Evolutionary conservation across 768 basidiomycete genomes (phyloP).

Genomic region (Phanerochaete sordida): DNA sequence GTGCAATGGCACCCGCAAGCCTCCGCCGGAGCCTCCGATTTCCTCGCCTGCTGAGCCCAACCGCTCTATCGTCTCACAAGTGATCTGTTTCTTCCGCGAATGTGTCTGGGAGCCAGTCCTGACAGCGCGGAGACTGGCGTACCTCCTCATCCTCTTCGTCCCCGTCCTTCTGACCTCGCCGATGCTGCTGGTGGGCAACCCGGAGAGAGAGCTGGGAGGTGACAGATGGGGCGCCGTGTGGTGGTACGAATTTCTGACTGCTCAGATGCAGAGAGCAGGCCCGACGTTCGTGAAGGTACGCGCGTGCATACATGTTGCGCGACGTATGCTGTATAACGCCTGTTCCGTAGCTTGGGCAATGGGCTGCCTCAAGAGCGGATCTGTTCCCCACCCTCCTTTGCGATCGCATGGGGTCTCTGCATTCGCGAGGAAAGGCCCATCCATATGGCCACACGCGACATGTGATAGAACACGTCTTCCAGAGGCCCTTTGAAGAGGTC

Average conservation of each 20-base stretch:
- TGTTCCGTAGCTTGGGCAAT: slow-evolving; percentile 78
- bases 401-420: slow-evolving; percentile 76
- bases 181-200: slow-evolving; percentile 71
- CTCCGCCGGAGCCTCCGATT: slow-evolving; percentile 35
- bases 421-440: slow-evolving; percentile 86
- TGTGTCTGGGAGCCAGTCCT: slow-evolving; percentile 82
- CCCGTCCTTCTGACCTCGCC: slow-evolving; percentile 85
- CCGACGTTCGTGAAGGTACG: slow-evolving; percentile 94
- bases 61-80: slow-evolving; percentile 39
- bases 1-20: slow-evolving; percentile 25
- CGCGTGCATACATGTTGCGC: slow-evolving; percentile 9
- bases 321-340: not conserved
- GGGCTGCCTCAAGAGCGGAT: slow-evolving; percentile 95
- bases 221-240: slow-evolving; percentile 92
- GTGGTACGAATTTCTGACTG: slow-evolving; percentile 94
- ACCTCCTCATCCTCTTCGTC: slow-evolving; percentile 78
- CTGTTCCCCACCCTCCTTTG: slow-evolving; percentile 88
- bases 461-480: slow-evolving; percentile 83
- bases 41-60: slow-evolving; percentile 68
- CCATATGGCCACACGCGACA: slow-evolving; percentile 71
- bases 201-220: slow-evolving; percentile 52
- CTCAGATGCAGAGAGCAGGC: slow-evolving; percentile 90
- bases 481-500: slow-evolving; percentile 77
- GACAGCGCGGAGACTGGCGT: slow-evolving; percentile 78
- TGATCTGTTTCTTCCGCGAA: slow-evolving; percentile 46